Percentiles rank a stretch among this genome's conserved stretches.
These are phyloP conservation scores for Aspergillus saccharolyticus DNA, from an alignment of 495 filamentous ascomycete genomes.

Conservation along the genomic window DNA sequence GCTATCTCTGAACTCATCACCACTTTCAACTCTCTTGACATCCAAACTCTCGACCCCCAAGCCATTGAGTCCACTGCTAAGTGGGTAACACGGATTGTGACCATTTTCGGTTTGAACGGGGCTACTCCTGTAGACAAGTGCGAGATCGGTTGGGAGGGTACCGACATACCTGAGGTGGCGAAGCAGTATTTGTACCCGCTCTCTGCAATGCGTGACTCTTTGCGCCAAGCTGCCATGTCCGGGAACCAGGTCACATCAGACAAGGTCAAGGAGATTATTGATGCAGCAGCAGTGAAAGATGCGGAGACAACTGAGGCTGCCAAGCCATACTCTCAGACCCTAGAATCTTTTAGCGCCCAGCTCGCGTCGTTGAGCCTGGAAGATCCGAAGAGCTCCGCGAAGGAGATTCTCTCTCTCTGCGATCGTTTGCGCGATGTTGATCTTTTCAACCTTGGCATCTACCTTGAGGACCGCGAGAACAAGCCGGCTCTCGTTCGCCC, in stretches of 20 bases:
- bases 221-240: slow-evolving; percentile 53
- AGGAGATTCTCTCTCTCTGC: slow-evolving; percentile 64
- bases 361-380: slow-evolving; percentile 36
- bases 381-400: slow-evolving; percentile 41
- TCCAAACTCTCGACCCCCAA: slow-evolving; percentile 47
- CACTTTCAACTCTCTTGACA: slow-evolving; percentile 64
- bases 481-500: slow-evolving; percentile 77
- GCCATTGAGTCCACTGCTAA: slow-evolving; percentile 58
- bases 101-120: slow-evolving; percentile 78
- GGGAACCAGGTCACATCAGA: slow-evolving; percentile 29
- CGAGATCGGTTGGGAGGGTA: slow-evolving; percentile 79
- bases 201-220: slow-evolving; percentile 61
- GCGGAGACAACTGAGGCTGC: slow-evolving; percentile 23
- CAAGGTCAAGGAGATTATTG: slow-evolving; percentile 31
- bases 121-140: slow-evolving; percentile 48
- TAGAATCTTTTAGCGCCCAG: slow-evolving; percentile 35
- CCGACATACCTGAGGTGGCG: slow-evolving; percentile 55
- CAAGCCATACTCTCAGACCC: slow-evolving; percentile 34
- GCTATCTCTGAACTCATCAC: slow-evolving; percentile 69
- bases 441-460: slow-evolving; percentile 73
- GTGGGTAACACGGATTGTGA: slow-evolving; percentile 81
- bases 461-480: slow-evolving; percentile 78
- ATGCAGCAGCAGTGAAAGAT: slow-evolving; percentile 16
- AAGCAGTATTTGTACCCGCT: slow-evolving; percentile 62
- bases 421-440: slow-evolving; percentile 76